Conservation (phyloP, 2,329 filamentous ascomycete genomes). For the Berkeleyomyces rouxiae region DNA sequence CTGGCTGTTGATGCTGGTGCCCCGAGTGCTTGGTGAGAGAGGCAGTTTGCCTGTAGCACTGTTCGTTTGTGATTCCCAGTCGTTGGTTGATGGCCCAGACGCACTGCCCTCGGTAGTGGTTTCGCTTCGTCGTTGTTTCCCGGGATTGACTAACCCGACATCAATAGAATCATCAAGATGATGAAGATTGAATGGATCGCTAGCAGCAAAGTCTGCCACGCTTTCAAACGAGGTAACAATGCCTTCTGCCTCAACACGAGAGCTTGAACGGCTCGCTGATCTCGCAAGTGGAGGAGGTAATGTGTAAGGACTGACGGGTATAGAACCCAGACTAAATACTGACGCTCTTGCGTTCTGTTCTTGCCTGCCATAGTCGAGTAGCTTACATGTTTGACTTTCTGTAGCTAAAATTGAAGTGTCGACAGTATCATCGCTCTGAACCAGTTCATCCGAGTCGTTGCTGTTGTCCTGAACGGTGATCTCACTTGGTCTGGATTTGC, state of each 20-base stretch:
- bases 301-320: constrained; percentile 6
- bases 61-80: constrained; percentile 47
- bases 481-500: neutral
- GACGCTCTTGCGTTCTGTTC: neutral
- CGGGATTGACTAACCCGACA: constrained; percentile 18
- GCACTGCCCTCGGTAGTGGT: constrained; percentile 42
- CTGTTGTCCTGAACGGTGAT: neutral
- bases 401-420: neutral
- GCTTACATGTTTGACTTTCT: neutral
- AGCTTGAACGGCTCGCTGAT: neutral
- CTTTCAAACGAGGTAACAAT: constrained; percentile 29
- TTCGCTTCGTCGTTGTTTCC: constrained; percentile 41
- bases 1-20: constrained; percentile 47
- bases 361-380: neutral
- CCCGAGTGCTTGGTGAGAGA: constrained; percentile 46
- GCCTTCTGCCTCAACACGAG: constrained; percentile 17
- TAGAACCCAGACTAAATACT: neutral
- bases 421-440: neutral
- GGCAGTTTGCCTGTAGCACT: constrained; percentile 48
- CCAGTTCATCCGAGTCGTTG: neutral
- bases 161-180: neutral
- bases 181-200: constrained; percentile 31
- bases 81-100: constrained; percentile 35
- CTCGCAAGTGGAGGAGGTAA: neutral
- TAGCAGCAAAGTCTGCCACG: constrained; percentile 31